Percentiles rank a stretch among this genome's conserved stretches.
Conservation (phyloP, 179 eudicot species). For the Spergularia azorica region DNA sequence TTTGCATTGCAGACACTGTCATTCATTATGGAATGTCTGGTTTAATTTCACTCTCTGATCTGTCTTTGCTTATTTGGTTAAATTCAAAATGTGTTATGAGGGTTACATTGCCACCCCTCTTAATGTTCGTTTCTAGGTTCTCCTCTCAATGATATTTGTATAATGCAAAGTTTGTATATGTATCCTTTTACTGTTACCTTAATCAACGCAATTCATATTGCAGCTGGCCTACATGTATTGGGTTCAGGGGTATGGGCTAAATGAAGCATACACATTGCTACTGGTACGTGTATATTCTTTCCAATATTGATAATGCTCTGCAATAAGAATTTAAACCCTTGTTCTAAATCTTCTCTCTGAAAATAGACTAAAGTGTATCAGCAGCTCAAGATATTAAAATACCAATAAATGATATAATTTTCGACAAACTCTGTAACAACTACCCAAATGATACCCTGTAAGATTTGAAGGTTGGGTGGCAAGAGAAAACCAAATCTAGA, state of each 20-base stretch:
- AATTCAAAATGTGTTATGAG: too few relatives aligned
- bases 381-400: neutral
- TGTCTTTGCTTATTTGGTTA: neutral
- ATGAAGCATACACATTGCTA: slow-evolving; percentile 64
- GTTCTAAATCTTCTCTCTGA: neutral
- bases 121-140: neutral
- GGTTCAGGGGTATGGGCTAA: slow-evolving; percentile 83
- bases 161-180: neutral
- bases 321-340: slow-evolving; percentile 6
- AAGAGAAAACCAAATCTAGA: neutral
- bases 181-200: neutral
- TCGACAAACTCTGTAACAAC: neutral
- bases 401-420: neutral
- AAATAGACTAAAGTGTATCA: neutral
- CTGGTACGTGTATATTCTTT: slow-evolving; percentile 49
- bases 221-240: slow-evolving; percentile 98
- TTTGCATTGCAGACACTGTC: neutral
- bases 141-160: neutral
- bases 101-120: too few relatives aligned
- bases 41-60: neutral
- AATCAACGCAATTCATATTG: slow-evolving; percentile 24
- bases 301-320: neutral
- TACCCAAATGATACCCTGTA: neutral
- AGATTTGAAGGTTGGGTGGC: neutral
- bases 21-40: neutral